A percentile compares a stretch with the other conserved stretches of the same genome.
phyloP scores from a whole-genome alignment of 768 basidiomycete species.

The Cantharellus cinnabarinus region DNA sequence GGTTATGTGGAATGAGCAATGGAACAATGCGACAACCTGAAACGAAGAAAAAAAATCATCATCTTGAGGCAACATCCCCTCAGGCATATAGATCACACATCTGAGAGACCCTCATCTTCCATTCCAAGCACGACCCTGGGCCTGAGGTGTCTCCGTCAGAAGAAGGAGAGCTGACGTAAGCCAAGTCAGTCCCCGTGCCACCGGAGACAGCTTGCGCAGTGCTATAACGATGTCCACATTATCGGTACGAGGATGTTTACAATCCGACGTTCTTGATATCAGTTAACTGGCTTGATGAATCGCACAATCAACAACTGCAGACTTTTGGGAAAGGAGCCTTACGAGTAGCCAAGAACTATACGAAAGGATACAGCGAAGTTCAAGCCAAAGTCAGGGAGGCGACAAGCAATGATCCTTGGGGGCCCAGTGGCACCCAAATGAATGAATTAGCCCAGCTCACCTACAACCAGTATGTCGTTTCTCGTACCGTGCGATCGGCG shows the following conservation, averaged over 20 bases:
- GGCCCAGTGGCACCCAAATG: conserved; percentile 95
- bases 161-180: too few species aligned
- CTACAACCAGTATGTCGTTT: conserved; percentile 68
- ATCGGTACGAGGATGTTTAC: too few species aligned
- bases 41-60: too few species aligned
- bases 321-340: conserved; percentile 24
- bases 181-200: too few species aligned
- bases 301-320: not conserved
- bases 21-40: not conserved
- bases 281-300: not conserved
- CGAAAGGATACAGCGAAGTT: conserved; percentile 79
- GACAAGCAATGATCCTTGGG: conserved; percentile 96
- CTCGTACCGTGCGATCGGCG: not conserved
- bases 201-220: too few species aligned
- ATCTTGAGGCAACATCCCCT: too few species aligned
- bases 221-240: not conserved
- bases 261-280: not conserved
- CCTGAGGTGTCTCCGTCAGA: too few species aligned
- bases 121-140: too few species aligned
- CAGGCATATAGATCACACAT: too few species aligned
- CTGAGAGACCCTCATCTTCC: too few species aligned
- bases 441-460: conserved; percentile 95
- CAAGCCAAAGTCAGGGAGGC: conserved; percentile 93
- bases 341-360: conserved; percentile 86
- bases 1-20: conserved; percentile 1